A percentile compares a stretch with the other conserved stretches of the same genome.
phyloP scores from a whole-genome alignment of 805 yeast genomes.

The Metschnikowia dekortorum region DNA sequence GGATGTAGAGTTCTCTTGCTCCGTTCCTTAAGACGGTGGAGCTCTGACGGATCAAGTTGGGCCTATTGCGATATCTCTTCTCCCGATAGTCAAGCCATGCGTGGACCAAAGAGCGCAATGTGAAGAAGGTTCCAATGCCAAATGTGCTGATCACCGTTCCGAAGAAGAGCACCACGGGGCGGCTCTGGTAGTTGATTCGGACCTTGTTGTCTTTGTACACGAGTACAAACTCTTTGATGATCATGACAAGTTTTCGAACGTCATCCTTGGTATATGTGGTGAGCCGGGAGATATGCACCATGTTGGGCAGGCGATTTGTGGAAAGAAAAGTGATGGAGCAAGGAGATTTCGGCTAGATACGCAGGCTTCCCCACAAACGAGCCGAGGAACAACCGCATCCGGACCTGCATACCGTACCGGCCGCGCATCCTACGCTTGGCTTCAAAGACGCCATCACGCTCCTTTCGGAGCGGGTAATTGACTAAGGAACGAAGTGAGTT shows the following conservation, averaged over 20 bases:
- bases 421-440: background rate
- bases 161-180: conserved; percentile 40
- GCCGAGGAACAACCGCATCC: background rate
- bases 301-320: conserved; percentile 7
- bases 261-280: conserved; percentile 31
- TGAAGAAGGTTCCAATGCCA: conserved; percentile 35
- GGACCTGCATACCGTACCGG: background rate
- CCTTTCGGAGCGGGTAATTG: background rate
- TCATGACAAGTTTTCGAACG: conserved; percentile 27
- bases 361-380: conserved; percentile 16
- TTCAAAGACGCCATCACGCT: background rate
- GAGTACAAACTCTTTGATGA: conserved; percentile 33
- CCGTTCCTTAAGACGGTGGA: conserved; percentile 43
- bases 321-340: background rate
- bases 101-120: conserved; percentile 26
- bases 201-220: conserved; percentile 35
- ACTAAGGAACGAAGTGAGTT: too few species aligned
- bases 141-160: conserved; percentile 38
- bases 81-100: conserved; percentile 28
- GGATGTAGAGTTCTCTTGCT: conserved; percentile 46
- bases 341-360: conserved; percentile 1
- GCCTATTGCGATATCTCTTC: conserved; percentile 26
- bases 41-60: conserved; percentile 37
- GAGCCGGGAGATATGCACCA: conserved; percentile 34
- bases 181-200: conserved; percentile 36